Conservation (phyloP, 2,329 filamentous ascomycete species). For the Aspergillus versicolor region DNA sequence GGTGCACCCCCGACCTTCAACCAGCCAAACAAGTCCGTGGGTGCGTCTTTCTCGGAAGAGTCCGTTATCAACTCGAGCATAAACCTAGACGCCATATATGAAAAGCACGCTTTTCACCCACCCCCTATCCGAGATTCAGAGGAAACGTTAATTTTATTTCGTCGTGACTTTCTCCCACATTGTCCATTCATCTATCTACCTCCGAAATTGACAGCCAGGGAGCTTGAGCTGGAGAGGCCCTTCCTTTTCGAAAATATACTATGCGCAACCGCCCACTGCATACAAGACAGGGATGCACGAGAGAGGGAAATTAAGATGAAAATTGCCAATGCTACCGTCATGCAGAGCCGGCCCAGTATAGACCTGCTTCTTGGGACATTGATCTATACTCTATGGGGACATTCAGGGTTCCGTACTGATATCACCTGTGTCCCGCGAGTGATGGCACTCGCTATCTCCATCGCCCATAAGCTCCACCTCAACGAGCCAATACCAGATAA, state of each 20-base stretch:
- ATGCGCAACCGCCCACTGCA: background rate
- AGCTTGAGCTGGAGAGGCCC: background rate
- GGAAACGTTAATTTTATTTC: background rate
- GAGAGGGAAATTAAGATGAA: background rate
- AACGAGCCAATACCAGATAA: background rate
- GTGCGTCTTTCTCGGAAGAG: background rate
- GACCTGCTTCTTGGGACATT: slow-evolving; percentile 1
- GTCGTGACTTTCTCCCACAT: background rate
- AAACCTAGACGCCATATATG: background rate
- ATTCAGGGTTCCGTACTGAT: background rate
- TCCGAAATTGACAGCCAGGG: background rate
- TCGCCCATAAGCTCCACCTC: background rate
- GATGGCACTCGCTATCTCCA: background rate
- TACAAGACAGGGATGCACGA: background rate
- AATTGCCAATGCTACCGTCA: background rate
- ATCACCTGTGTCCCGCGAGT: background rate
- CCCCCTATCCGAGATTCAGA: background rate
- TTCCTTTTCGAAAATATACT: slow-evolving; percentile 2
- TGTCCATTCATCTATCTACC: background rate
- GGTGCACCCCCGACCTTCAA: background rate
- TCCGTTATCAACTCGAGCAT: background rate
- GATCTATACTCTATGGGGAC: background rate
- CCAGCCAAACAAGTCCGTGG: background rate
- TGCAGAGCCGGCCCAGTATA: background rate
- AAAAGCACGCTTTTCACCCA: background rate